phyloP scores from a whole-genome alignment of 2,329 filamentous ascomycete species.

The Botrytis fragariae region DNA sequence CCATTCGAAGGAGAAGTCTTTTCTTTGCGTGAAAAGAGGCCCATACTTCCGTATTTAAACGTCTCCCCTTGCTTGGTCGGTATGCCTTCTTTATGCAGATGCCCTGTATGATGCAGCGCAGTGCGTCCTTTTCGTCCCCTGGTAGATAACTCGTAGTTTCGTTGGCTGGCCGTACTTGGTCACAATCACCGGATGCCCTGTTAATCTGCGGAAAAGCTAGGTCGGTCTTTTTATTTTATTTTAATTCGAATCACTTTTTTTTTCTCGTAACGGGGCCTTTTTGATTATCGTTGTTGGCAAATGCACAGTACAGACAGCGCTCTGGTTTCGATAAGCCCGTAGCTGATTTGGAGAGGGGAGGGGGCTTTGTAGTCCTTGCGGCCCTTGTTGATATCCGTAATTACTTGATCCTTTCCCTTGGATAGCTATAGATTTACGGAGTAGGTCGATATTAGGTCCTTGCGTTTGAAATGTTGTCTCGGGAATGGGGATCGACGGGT shows the following conservation, averaged over 20 bases:
- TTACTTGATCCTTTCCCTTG: slow-evolving; percentile 10
- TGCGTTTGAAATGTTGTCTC: slow-evolving; percentile 8
- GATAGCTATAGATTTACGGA: neutral
- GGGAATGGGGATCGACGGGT: slow-evolving; percentile 13
- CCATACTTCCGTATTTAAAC: slow-evolving; percentile 28
- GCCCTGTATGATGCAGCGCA: slow-evolving; percentile 13
- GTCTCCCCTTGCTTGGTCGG: slow-evolving; percentile 11
- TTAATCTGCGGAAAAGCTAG: neutral
- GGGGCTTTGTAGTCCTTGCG: slow-evolving; percentile 18
- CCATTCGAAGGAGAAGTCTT: slow-evolving; percentile 30
- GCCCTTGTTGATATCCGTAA: neutral
- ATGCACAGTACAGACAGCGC: slow-evolving; percentile 6
- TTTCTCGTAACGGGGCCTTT: neutral
- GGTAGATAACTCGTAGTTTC: neutral
- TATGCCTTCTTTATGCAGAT: slow-evolving; percentile 11
- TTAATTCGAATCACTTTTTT: neutral
- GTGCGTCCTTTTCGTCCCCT: slow-evolving; percentile 13
- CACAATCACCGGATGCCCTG: slow-evolving; percentile 14
- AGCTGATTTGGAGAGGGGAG: neutral
- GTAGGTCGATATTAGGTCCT: slow-evolving; percentile 13
- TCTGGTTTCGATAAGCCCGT: slow-evolving; percentile 17
- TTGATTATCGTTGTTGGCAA: slow-evolving; percentile 14
- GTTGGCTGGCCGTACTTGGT: slow-evolving; percentile 2
- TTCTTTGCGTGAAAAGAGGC: slow-evolving; percentile 37
- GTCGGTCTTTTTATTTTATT: neutral